These are phyloP conservation scores for Komagataella kurtzmanii DNA, from an alignment of 805 yeast species.

Conservation along the genomic window DNA sequence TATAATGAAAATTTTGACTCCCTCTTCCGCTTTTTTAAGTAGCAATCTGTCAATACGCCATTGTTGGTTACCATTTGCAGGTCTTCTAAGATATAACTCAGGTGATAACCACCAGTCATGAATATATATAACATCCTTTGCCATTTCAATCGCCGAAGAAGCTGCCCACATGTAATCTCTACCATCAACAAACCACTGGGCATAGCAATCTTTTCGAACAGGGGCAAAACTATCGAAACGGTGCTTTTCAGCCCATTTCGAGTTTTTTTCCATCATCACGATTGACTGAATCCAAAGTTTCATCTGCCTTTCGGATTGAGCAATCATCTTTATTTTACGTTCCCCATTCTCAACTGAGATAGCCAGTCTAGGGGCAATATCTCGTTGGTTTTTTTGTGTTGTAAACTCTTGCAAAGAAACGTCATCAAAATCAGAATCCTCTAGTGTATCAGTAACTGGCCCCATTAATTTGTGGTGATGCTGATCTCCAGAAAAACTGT, in stretches of 20 bases:
- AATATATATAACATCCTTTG: slow-evolving; percentile 82
- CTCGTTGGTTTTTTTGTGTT: slow-evolving; percentile 6
- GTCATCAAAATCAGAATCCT: slow-evolving; percentile 21
- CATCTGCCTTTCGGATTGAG: slow-evolving; percentile 51
- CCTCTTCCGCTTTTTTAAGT: slow-evolving; percentile 84
- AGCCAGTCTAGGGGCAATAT: slow-evolving; percentile 32
- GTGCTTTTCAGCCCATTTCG: slow-evolving; percentile 62
- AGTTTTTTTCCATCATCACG: slow-evolving; percentile 47
- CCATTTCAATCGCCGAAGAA: slow-evolving; percentile 84
- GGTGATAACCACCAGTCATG: slow-evolving; percentile 99
- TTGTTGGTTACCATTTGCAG: slow-evolving; percentile 89
- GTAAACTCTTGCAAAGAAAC: slow-evolving; percentile 10
- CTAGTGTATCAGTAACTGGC: slow-evolving; percentile 3
- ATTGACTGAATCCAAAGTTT: slow-evolving; percentile 69
- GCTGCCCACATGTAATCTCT: slow-evolving; percentile 96
- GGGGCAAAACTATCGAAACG: slow-evolving; percentile 93
- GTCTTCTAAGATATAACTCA: slow-evolving; percentile 83
- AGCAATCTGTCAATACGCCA: slow-evolving; percentile 84
- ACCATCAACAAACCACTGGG: slow-evolving; percentile 91
- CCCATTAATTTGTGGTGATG: background rate
- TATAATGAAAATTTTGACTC: slow-evolving; percentile 86
- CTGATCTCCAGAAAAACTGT: slow-evolving; percentile 28
- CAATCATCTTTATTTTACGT: slow-evolving; percentile 60
- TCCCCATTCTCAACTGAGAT: slow-evolving; percentile 61
- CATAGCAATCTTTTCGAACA: slow-evolving; percentile 67